A percentile compares a stretch with the other conserved stretches of the same genome.
Evolutionary conservation across 768 basidiomycete genomes (phyloP).

Genomic region (Crepidotus variabilis): DNA sequence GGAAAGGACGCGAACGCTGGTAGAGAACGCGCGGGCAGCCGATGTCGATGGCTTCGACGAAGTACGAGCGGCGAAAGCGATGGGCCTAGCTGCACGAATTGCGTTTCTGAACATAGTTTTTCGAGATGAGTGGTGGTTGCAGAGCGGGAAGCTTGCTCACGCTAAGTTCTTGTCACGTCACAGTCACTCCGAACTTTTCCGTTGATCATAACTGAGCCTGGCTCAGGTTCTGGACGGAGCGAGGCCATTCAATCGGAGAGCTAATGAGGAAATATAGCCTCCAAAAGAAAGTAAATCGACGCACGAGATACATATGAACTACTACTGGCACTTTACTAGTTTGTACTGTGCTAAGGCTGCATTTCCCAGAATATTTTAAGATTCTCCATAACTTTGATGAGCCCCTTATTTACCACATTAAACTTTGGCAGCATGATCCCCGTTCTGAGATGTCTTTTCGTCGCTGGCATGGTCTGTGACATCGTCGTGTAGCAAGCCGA

Average conservation of each 20-base stretch:
- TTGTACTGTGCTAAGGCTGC: too few species aligned
- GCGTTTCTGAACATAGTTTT: slow-evolving; percentile 42
- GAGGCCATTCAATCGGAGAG: background rate
- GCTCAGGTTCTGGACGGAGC: slow-evolving; percentile 1
- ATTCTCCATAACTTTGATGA: too few species aligned
- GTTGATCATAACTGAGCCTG: slow-evolving; percentile 12
- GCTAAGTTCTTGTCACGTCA: slow-evolving; percentile 6
- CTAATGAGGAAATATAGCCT: background rate
- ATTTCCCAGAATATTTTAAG: too few species aligned
- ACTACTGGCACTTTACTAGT: too few species aligned
- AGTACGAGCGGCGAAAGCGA: slow-evolving; percentile 34
- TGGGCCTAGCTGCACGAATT: slow-evolving; percentile 43
- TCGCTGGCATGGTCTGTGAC: slow-evolving; percentile 11
- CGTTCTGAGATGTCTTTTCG: slow-evolving; percentile 12
- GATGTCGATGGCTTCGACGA: slow-evolving; percentile 27
- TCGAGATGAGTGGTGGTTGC: slow-evolving; percentile 11
- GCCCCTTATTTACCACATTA: too few species aligned
- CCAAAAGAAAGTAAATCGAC: background rate
- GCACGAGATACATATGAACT: too few species aligned
- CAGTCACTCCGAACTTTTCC: slow-evolving; percentile 28
- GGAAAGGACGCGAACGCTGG: slow-evolving; percentile 51
- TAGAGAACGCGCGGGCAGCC: slow-evolving; percentile 55
- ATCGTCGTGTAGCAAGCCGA: slow-evolving; percentile 45
- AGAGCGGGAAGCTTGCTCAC: slow-evolving; percentile 11
- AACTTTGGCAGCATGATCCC: too few species aligned